These are phyloP conservation scores for Penicillium italicum DNA, from an alignment of 2,329 filamentous ascomycete species.

Conservation along the genomic window DNA sequence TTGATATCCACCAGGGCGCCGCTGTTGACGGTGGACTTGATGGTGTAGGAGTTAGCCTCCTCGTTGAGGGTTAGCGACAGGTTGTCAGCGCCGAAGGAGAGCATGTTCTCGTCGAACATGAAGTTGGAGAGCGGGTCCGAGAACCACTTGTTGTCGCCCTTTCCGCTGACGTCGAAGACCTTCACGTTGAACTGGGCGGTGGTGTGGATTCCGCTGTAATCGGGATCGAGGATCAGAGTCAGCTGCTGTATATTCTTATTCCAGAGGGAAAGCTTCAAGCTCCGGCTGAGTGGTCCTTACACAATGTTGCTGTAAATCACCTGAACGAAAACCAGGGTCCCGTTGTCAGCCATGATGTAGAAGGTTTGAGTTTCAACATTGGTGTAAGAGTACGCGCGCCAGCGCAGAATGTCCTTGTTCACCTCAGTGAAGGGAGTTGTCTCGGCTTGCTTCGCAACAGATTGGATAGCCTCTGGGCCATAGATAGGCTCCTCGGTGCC, in stretches of 20 bases:
- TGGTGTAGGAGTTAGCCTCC: conserved; percentile 75
- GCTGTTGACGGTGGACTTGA: conserved; percentile 86
- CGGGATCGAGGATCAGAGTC: conserved; percentile 10
- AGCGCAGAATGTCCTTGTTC: conserved; percentile 73
- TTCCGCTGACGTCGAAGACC: conserved; percentile 72
- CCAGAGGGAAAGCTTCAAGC: neutral
- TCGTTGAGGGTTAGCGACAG: conserved; percentile 81
- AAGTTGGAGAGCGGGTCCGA: conserved; percentile 74
- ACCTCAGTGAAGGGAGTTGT: conserved; percentile 76
- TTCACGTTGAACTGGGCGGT: conserved; percentile 95
- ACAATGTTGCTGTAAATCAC: conserved; percentile 97
- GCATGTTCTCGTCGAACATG: conserved; percentile 79
- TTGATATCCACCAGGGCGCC: conserved; percentile 81
- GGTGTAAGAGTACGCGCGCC: conserved; percentile 76
- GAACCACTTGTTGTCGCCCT: conserved; percentile 76
- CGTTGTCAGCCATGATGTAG: conserved; percentile 78
- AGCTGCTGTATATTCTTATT: neutral
- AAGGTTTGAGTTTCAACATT: conserved; percentile 94
- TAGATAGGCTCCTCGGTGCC: conserved; percentile 97
- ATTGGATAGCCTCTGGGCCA: conserved; percentile 79
- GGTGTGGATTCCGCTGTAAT: conserved; percentile 72
- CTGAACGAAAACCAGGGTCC: conserved; percentile 74
- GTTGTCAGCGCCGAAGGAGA: conserved; percentile 80
- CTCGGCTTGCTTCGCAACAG: conserved; percentile 77
- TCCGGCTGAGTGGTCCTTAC: conserved; percentile 53